These are phyloP conservation scores for Apiospora pterosperma DNA, from an alignment of 2,329 filamentous ascomycete species.

Conservation along the genomic window DNA sequence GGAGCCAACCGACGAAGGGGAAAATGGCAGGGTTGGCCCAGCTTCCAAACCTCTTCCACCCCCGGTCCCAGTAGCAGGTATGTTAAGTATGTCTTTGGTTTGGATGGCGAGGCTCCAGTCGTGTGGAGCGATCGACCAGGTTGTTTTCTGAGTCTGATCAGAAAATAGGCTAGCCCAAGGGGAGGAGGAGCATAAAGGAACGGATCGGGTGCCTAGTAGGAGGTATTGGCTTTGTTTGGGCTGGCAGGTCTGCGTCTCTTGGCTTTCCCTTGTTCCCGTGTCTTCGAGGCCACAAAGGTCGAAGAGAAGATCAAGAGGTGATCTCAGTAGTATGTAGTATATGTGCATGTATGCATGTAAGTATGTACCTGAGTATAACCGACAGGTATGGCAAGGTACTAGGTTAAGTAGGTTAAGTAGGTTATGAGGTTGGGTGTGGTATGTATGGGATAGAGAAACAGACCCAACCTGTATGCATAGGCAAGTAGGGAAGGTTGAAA, in stretches of 20 bases:
- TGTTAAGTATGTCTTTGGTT: not conserved
- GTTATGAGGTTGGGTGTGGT: not conserved
- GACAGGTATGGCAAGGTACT: not conserved
- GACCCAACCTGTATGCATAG: not conserved
- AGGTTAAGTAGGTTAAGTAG: too few species aligned
- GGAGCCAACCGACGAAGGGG: constrained; percentile 10
- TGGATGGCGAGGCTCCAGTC: constrained; percentile 2
- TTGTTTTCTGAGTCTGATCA: not conserved
- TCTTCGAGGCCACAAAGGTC: not conserved
- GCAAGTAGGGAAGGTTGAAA: not conserved
- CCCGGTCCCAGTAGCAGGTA: constrained; percentile 1
- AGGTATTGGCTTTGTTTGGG: not conserved
- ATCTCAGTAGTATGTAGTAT: not conserved
- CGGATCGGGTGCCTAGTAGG: not conserved
- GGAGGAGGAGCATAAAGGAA: not conserved
- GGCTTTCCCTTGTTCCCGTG: not conserved
- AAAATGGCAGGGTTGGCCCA: constrained; percentile 6
- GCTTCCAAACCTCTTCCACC: constrained; percentile 4
- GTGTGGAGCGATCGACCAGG: not conserved
- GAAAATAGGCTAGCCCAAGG: not conserved
- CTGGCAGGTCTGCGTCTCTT: not conserved
- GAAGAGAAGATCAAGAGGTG: not conserved
- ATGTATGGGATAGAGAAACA: not conserved
- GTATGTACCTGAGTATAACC: too few species aligned
- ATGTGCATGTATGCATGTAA: not conserved